Conservation (phyloP, 371 early-diverging fungal species). For the Haplosporangium sp. region DNA sequence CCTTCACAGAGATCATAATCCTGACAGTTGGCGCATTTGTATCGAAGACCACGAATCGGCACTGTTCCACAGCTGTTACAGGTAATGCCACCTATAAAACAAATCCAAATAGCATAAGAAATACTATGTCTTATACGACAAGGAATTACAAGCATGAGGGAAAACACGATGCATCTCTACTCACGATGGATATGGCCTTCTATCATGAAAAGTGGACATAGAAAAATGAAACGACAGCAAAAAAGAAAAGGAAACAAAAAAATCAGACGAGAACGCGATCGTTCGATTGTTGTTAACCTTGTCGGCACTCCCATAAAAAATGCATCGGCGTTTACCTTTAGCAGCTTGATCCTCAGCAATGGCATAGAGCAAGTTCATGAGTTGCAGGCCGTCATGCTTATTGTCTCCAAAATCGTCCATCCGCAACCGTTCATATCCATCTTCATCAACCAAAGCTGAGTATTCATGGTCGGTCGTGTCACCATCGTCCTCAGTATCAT, state of each 20-base stretch:
- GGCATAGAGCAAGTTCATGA: conserved; percentile 83
- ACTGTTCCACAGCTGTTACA: conserved; percentile 90
- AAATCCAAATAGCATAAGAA: conserved; percentile 14
- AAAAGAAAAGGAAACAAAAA: neutral
- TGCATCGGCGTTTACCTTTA: conserved; percentile 67
- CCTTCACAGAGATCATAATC: conserved; percentile 95
- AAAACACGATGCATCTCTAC: too few species aligned
- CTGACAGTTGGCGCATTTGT: conserved; percentile 93
- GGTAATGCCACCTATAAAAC: conserved; percentile 89
- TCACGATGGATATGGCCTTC: conserved; percentile 86
- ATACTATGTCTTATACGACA: neutral
- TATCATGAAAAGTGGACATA: conserved; percentile 44
- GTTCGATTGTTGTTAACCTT: neutral
- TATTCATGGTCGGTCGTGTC: conserved; percentile 40
- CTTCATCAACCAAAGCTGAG: conserved; percentile 32
- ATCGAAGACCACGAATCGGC: conserved; percentile 92
- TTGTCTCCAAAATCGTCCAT: conserved; percentile 44
- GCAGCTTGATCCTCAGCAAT: conserved; percentile 91
- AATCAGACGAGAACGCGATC: neutral
- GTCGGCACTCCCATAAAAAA: neutral
- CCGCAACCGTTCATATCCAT: conserved; percentile 38
- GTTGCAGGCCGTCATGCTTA: conserved; percentile 64
- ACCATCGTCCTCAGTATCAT: conserved; percentile 31
- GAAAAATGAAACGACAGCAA: neutral
- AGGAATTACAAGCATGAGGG: neutral